Evolutionary conservation across 371 early-diverging fungal genomes (phyloP), one percentile per base, ranked within the genome.

Genomic region (Syncephalastrum monosporum): DNA sequence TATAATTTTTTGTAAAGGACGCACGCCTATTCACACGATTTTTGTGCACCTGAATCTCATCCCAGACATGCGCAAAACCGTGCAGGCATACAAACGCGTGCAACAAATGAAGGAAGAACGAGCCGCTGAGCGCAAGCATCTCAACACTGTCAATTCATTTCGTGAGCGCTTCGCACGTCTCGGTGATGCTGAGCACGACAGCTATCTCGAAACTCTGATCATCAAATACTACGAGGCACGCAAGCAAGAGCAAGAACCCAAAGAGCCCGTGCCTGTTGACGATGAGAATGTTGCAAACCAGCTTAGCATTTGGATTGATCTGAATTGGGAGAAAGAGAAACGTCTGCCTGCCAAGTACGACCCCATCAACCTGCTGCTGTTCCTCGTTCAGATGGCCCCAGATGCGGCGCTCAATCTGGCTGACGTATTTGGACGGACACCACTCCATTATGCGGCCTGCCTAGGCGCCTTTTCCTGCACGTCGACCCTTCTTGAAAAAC

Each of bases 361-460:
- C 64, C 85, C 84, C 14, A 76, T 87, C 19, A 82, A 83, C 53
- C 79, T 84, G 29, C 57, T 84, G 16, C 69, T 64, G 10, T 81
- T 69, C 46, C 56, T 84, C 12, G 15, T 75, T 1, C 46, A 68
- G 12, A 12, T 12, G 38, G 12, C 38, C 12, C 38, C 38, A 10
- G 6, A 33, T 10, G 38, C 12, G 0, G 10, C 38, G 38, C 70
- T 65, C 45, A 74, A 77, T 21, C 46, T 48, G 1, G 17, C 43
- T n/a, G 79, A 79, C 44, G 27, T 49, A 0, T 74, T 79, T 64
- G 74, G 77, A 3, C 60, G 85, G 33, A 81, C 80, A 0, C 81
- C 85, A 10, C 58, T 87, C 16, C 87, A 87, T 53, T 87, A 87
- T 57, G 82, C 85, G 16, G 84, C 81, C 8, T 56, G 71, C 44